These are phyloP conservation scores for Verticillium dahliae DNA, from an alignment of 2,329 filamentous ascomycete species.

Conservation along the genomic window DNA sequence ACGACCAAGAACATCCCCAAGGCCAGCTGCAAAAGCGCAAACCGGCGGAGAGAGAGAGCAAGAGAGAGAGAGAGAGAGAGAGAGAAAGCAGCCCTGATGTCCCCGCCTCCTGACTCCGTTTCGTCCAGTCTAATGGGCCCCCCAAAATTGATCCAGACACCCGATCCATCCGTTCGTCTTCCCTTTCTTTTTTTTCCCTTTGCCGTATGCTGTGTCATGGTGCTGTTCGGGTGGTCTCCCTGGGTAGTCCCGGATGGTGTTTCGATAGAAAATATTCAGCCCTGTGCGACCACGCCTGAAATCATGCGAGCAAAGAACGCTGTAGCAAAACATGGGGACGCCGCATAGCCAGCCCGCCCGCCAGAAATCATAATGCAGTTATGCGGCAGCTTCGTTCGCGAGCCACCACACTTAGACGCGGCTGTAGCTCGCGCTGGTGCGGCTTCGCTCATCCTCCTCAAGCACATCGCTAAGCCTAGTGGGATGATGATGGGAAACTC, in stretches of 20 bases:
- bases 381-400: background rate
- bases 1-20: background rate
- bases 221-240: background rate
- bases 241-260: background rate
- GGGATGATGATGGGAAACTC: constrained; percentile 69
- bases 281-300: background rate
- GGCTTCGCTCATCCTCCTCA: constrained; percentile 74
- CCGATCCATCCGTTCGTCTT: background rate
- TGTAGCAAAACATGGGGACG: background rate
- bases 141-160: background rate
- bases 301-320: background rate
- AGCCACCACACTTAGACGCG: constrained; percentile 19
- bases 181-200: background rate
- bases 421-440: constrained; percentile 64
- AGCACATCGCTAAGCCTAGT: constrained; percentile 84
- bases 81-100: background rate
- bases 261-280: background rate
- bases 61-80: too few relatives aligned
- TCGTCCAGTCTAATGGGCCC: background rate
- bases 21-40: background rate
- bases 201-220: background rate
- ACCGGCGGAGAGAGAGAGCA: background rate
- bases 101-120: background rate
- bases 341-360: background rate
- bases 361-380: background rate